Base-by-base conservation (phyloP, 495 filamentous ascomycete species). In the Talaromyces ruber region DNA sequence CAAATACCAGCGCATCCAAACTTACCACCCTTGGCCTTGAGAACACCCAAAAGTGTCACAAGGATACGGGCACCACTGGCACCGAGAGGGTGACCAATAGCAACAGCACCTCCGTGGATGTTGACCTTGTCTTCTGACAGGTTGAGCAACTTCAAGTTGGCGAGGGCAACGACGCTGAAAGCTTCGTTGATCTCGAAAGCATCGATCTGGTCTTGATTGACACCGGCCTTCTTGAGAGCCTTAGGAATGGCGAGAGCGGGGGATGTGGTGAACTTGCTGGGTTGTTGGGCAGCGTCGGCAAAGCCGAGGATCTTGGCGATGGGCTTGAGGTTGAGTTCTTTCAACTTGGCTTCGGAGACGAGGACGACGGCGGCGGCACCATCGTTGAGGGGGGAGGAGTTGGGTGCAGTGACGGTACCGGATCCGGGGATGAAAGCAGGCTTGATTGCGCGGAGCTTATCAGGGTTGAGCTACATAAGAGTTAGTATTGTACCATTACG, bases 111-210 rank as follows among this genome's bases (percentile, higher is more conserved):
- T 64, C 94, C 94, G 66, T 95, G 93, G 24, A 97, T 80, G 76
- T 98, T 98, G 64, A 98, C 93, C 78, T 93, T 96, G 37, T 91
- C 89, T 65, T 90, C 85, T 55, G 80, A 76, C 53, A 98, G 71
- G 58, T 77, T 79, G 30, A 98, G 86, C 43, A 98, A 69, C 81
- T 97, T 96, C 77, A 96, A 83, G 76, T 98, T 98, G 62, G 94
- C 93, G 54, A 98, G 79, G 16, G 94, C 93, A 52, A 98, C 94
- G 25, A 98, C 94, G 50, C 88, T 92, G 82, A 98, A 98, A 6
- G 94, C 94, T 79, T 98, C 94, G 76, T 98, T 98, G 81, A 98
- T 97, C 82, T 98, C 94, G 69, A 93, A 98, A 65, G 86, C 93
- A 68, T 97, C 93, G 57, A 98, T 83, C 43, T 87, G 77, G 51